Evolutionary conservation across 805 yeast genomes (phyloP).

Genomic region (Lipomyces chichibuensis): DNA sequence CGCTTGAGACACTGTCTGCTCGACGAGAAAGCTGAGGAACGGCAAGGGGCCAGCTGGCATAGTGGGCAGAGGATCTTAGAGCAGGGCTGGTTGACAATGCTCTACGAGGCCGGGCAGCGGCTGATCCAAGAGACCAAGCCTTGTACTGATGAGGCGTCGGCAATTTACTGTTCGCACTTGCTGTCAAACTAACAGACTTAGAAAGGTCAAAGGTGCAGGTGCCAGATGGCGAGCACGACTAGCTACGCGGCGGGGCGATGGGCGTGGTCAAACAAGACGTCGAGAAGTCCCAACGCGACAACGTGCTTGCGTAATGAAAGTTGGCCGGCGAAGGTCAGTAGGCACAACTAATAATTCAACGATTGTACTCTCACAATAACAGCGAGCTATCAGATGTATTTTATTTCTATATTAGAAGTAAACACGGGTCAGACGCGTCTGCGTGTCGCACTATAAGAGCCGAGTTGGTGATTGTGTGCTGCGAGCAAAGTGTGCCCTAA

Average conservation of each 20-base stretch:
- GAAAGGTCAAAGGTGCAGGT: too few species aligned
- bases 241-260: not conserved
- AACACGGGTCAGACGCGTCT: not conserved
- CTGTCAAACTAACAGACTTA: too few species aligned
- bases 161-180: not conserved
- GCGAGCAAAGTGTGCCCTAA: too few species aligned
- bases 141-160: not conserved
- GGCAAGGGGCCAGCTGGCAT: not conserved
- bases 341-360: not conserved
- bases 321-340: not conserved
- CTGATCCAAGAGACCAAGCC: not conserved
- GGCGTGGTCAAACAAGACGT: not conserved
- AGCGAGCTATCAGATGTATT: not conserved
- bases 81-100: too few species aligned
- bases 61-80: too few species aligned
- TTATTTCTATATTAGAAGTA: not conserved
- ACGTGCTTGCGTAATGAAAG: not conserved
- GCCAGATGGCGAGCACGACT: too few species aligned
- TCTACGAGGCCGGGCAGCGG: too few species aligned
- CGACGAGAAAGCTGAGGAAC: not conserved
- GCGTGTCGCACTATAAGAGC: too few species aligned
- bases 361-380: not conserved
- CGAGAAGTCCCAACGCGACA: not conserved
- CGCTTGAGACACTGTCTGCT: not conserved
- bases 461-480: too few species aligned